Conservation (phyloP, 1,284 basidiomycete species). For the Fomitopsis schrenkii region DNA sequence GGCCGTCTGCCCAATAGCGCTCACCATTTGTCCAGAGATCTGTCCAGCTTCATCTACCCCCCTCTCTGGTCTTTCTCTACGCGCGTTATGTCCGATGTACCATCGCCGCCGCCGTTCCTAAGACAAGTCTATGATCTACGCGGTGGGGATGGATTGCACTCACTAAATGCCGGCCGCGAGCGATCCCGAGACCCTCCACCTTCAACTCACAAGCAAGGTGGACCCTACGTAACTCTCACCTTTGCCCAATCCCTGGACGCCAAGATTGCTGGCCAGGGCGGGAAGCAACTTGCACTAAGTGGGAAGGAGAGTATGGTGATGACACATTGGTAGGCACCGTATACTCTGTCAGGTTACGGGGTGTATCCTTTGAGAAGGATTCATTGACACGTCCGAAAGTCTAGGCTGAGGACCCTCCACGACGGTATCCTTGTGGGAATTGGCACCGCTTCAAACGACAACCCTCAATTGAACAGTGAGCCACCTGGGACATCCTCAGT, state of each 20-base stretch:
- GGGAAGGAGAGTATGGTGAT: conserved; percentile 88
- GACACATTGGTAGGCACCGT: conserved; percentile 79
- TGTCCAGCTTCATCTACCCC: no score
- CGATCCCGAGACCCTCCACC: conserved; percentile 10
- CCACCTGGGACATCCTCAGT: neutral
- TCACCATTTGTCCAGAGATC: no score
- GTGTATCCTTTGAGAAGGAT: neutral
- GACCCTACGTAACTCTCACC: conserved; percentile 79
- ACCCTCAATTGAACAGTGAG: conserved; percentile 91
- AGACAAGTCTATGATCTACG: conserved; percentile 10
- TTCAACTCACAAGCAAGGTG: conserved; percentile 13
- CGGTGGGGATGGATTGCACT: conserved; percentile 6
- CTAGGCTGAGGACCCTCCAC: conserved; percentile 84
- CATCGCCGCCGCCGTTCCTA: neutral
- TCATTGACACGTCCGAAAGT: neutral
- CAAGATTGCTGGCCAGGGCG: conserved; percentile 80
- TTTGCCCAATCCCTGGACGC: conserved; percentile 95
- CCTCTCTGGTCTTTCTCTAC: no score
- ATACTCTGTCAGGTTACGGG: neutral
- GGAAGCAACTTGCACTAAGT: conserved; percentile 79
- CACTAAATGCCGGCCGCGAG: conserved; percentile 16
- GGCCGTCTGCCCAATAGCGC: no score
- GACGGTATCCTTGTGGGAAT: conserved; percentile 92
- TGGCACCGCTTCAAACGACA: conserved; percentile 86
- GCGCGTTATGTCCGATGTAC: neutral